These are phyloP conservation scores for Oehlia diaphana DNA, from an alignment of 192 early-diverging fungal species.

Conservation along the genomic window DNA sequence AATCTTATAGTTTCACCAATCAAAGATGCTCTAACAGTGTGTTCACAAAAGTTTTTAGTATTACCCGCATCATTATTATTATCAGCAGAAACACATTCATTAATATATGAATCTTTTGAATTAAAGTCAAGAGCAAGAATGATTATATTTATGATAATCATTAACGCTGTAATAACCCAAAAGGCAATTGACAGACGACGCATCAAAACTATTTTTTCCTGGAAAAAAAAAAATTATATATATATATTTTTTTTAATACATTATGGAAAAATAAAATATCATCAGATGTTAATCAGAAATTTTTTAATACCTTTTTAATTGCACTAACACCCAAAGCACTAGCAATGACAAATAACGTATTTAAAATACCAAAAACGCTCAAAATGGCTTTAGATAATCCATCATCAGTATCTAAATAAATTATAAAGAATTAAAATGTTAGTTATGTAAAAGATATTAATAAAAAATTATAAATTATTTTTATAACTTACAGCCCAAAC, in stretches of 20 bases:
- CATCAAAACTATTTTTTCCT: background rate
- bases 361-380: background rate
- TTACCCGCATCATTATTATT: no score
- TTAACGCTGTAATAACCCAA: background rate
- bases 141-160: background rate
- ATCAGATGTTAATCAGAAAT: background rate
- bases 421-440: background rate
- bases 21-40: no score
- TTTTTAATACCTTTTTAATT: background rate
- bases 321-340: background rate
- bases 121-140: background rate
- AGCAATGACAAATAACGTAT: background rate
- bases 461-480: background rate
- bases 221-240: no score
- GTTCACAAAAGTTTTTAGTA: no score
- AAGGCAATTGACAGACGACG: constrained; percentile 9
- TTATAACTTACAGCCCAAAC: background rate
- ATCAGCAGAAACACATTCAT: background rate
- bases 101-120: background rate
- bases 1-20: background rate
- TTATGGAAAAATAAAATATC: background rate
- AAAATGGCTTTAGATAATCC: background rate
- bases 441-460: background rate
- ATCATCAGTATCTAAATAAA: background rate
- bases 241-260: background rate